Evolutionary conservation across 164 flowering plant species (phyloP), one percentile per base, ranked within the genome.

Genomic region (Vitis rotundifolia): DNA sequence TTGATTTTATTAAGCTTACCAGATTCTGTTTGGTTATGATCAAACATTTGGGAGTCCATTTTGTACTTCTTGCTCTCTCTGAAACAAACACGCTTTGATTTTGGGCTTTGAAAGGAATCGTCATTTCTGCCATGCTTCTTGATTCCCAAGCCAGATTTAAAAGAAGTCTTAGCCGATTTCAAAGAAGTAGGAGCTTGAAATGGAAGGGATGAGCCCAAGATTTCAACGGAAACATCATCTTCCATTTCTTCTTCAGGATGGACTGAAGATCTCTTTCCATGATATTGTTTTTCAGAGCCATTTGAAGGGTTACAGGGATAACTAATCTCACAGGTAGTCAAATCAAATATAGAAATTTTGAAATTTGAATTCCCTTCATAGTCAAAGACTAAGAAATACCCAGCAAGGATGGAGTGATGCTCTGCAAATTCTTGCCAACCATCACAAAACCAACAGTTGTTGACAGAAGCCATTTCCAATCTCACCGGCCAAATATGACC

Each of bases 321-420:
- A 37, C 71, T 70, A 9, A 80, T 76, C 77, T 80, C 83, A 54
- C 76, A 77, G 18, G 69, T 12, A 16, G 66, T 67, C 60, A 74
- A 63, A 71, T 80, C 77, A 49, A 75, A 82, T n/a, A 77, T 68
- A 59, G 60, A 59, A 49, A 82, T 79, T 63, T 15, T 59, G 59
- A 82, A 82, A 19, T 65, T 53, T 3, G 80, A 73, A 63, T 69
- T 67, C 15, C 86, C 86, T 73, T 80, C 80, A 50, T 82, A 82
- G 67, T 53, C 73, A 77, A 82, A 80, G 26, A 80, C 26, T 49
- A 82, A 55, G 28, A 82, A 71, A 73, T 73, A 75, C 2, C 78
- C 81, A 60, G 63, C 68, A 22, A 74, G 69, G 22, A 82, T 80
- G 10, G 71, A 62, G 61, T 73, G 73, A 53, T 74, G 75, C 9